Evolutionary conservation across 768 basidiomycete genomes (phyloP).

Genomic region (Multifurca ochricompacta): DNA sequence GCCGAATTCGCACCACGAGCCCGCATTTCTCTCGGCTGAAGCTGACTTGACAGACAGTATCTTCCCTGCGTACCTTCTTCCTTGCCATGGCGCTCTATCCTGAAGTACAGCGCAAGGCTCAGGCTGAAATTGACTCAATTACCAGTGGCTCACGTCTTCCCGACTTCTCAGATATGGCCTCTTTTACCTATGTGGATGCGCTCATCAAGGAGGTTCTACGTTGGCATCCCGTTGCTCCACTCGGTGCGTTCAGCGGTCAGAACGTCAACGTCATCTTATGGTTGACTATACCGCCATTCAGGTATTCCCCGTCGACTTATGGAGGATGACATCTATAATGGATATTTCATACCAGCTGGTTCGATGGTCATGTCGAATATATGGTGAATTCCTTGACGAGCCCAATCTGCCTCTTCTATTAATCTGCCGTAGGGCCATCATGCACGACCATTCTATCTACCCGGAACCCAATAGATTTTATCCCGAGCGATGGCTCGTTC

Average conservation of each 20-base stretch:
- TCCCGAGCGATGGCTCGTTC: slow-evolving; percentile 21
- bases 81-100: background rate
- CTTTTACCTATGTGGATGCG: background rate
- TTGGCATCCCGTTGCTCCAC: too few relatives aligned
- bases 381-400: background rate
- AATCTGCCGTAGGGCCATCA: slow-evolving; percentile 6
- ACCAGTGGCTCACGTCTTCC: background rate
- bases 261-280: background rate
- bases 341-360: background rate
- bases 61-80: background rate
- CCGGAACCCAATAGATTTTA: slow-evolving; percentile 14
- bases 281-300: background rate
- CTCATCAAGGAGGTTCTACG: background rate
- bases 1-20: too few relatives aligned
- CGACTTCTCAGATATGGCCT: too few relatives aligned
- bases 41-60: too few relatives aligned
- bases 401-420: background rate
- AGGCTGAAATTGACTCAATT: background rate
- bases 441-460: slow-evolving; percentile 15
- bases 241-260: background rate
- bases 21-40: too few relatives aligned
- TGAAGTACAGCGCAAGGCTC: background rate
- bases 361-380: background rate
- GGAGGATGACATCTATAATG: background rate
- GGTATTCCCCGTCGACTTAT: background rate